These are phyloP conservation scores for Xylaria cubensis DNA, from an alignment of 495 filamentous ascomycete genomes.

Conservation along the genomic window DNA sequence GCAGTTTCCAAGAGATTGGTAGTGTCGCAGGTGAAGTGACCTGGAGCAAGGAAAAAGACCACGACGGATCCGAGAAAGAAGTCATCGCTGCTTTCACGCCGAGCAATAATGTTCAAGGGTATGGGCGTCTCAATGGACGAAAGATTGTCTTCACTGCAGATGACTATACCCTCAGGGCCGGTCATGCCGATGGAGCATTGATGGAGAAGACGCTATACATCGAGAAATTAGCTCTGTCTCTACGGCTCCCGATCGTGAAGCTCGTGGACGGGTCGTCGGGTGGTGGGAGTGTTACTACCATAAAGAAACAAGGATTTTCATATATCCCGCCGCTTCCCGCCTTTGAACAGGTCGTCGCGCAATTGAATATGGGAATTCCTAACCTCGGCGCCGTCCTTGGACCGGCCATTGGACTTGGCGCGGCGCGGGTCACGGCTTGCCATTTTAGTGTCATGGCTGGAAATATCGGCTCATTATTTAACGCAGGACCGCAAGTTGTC, in stretches of 20 bases:
- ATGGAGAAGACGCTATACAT: constrained; percentile 65
- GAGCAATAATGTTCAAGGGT: constrained; percentile 64
- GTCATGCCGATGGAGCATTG: constrained; percentile 66
- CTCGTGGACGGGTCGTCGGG: constrained; percentile 68
- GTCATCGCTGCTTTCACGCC: constrained; percentile 57
- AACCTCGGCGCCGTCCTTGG: constrained; percentile 68
- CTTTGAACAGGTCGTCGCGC: constrained; percentile 57
- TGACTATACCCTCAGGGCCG: constrained; percentile 68
- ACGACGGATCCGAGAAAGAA: constrained; percentile 42
- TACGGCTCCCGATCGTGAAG: constrained; percentile 65
- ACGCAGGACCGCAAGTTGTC: constrained; percentile 69
- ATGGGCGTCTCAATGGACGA: constrained; percentile 58
- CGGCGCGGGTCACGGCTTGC: constrained; percentile 64
- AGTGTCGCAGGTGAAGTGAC: constrained; percentile 64
- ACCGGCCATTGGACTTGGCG: constrained; percentile 68
- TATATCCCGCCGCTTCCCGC: constrained; percentile 63
- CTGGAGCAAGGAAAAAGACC: constrained; percentile 55
- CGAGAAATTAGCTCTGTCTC: constrained; percentile 58
- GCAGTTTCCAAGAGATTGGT: constrained; percentile 63
- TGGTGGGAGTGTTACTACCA: constrained; percentile 67
- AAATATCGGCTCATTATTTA: constrained; percentile 66
- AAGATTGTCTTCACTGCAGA: constrained; percentile 66
- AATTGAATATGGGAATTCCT: constrained; percentile 68
- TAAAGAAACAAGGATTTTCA: constrained; percentile 59
- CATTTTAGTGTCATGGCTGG: constrained; percentile 72